Percentiles rank a stretch among this genome's conserved stretches.
phyloP scores from a whole-genome alignment of 805 yeast genomes.

The Zygosaccharomyces kombuchaensis region DNA sequence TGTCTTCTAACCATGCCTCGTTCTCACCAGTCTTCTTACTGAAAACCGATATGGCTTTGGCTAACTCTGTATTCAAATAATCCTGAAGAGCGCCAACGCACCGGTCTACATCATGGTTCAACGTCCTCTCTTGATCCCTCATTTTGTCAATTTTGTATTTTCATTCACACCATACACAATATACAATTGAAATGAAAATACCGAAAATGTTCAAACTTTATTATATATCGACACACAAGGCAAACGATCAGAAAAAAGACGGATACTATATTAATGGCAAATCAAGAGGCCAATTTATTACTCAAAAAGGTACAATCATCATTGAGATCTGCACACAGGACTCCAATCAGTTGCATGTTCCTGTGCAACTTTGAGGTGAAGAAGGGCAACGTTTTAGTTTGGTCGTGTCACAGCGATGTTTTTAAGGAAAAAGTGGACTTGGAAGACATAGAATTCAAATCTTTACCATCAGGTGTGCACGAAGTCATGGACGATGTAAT shows the following conservation, averaged over 20 bases:
- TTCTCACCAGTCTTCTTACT: conserved; percentile 21
- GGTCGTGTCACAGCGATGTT: conserved; percentile 23
- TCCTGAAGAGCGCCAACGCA: conserved; percentile 25
- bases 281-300: not conserved
- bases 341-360: conserved; percentile 25
- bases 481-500: conserved; percentile 47
- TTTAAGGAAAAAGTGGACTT: conserved; percentile 20
- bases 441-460: conserved; percentile 52
- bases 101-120: conserved; percentile 22
- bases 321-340: conserved; percentile 9
- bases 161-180: not conserved
- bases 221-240: not conserved
- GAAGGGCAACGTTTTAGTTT: conserved; percentile 30
- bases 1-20: conserved; percentile 22
- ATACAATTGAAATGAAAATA: not conserved
- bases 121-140: conserved; percentile 17
- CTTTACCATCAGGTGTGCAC: conserved; percentile 70
- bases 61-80: conserved; percentile 26
- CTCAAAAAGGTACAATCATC: not conserved
- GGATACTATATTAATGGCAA: not conserved
- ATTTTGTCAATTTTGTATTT: not conserved
- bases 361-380: conserved; percentile 33
- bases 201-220: not conserved
- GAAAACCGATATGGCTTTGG: conserved; percentile 27
- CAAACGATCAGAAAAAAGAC: not conserved